Evolutionary conservation across 2,329 filamentous ascomycete species (phyloP).

Genomic region (Septoria linicola): DNA sequence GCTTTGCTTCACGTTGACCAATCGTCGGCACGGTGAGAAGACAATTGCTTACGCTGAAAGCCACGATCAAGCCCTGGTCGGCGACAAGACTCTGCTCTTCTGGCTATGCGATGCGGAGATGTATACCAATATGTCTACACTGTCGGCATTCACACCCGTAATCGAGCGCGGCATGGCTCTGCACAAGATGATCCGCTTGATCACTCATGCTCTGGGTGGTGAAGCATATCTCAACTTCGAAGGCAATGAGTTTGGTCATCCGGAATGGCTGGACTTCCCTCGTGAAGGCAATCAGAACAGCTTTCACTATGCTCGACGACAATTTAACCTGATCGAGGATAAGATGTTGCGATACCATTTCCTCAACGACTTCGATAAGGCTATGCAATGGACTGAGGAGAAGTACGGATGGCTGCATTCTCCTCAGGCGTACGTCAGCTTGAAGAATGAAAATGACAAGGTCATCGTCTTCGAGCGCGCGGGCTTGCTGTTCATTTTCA

Average conservation of each 20-base stretch:
- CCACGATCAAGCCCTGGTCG: constrained; percentile 49
- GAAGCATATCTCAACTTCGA: constrained; percentile 99
- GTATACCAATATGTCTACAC: constrained; percentile 93
- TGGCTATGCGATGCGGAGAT: constrained; percentile 96
- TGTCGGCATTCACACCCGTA: constrained; percentile 78
- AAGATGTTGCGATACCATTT: constrained; percentile 80
- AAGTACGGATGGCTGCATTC: constrained; percentile 90
- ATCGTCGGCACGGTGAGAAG: constrained; percentile 93
- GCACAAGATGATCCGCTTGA: constrained; percentile 95
- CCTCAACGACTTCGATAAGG: constrained; percentile 88
- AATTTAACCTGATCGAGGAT: constrained; percentile 91
- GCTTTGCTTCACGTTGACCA: constrained; percentile 84
- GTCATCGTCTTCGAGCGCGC: constrained; percentile 93
- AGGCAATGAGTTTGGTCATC: constrained; percentile 97
- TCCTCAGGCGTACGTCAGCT: constrained; percentile 82
- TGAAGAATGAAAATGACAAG: constrained; percentile 94
- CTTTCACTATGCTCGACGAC: constrained; percentile 61
- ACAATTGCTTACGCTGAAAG: constrained; percentile 66
- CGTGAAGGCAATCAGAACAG: constrained; percentile 64
- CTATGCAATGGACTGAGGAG: constrained; percentile 84
- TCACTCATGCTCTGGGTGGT: constrained; percentile 87
- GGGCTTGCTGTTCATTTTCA: constrained; percentile 90
- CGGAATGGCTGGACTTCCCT: constrained; percentile 98
- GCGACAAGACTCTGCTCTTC: constrained; percentile 96
- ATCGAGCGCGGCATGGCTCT: constrained; percentile 89